A percentile compares a stretch with the other conserved stretches of the same genome.
phyloP scores from a whole-genome alignment of 305 asterid species.

The Vinca major region DNA sequence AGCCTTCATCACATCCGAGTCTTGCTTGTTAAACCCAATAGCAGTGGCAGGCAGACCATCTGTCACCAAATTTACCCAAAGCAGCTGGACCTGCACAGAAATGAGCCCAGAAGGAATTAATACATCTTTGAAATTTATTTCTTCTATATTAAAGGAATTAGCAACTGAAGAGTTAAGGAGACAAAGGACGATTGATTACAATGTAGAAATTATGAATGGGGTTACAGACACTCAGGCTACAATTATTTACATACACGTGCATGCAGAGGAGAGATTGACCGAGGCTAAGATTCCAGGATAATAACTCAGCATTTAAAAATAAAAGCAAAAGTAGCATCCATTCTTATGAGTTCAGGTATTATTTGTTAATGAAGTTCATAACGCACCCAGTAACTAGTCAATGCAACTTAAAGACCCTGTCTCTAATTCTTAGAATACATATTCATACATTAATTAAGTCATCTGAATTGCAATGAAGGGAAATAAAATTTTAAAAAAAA shows the following conservation, averaged over 20 bases:
- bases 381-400: not conserved
- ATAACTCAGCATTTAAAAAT: not conserved
- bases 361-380: not conserved
- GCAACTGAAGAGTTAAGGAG: slow-evolving; percentile 1
- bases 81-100: slow-evolving; percentile 80
- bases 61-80: slow-evolving; percentile 98
- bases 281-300: not conserved
- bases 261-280: not conserved
- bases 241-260: not conserved
- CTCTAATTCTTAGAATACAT: too few relatives aligned
- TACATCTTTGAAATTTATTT: not conserved
- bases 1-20: slow-evolving; percentile 94
- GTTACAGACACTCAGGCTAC: not conserved
- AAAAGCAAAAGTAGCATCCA: not conserved
- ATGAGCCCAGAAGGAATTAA: slow-evolving; percentile 5
- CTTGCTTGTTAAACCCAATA: slow-evolving; percentile 95
- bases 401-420: not conserved
- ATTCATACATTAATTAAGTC: not conserved
- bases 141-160: not conserved
- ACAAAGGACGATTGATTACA: not conserved
- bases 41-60: slow-evolving; percentile 99
- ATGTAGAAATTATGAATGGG: not conserved
- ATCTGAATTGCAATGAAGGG: not conserved
- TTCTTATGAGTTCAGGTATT: not conserved
- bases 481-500: not conserved